Percentiles rank a stretch among this genome's conserved stretches.
These are phyloP conservation scores for Phialophora tarda DNA, from an alignment of 2,329 filamentous ascomycete genomes.

Conservation along the genomic window DNA sequence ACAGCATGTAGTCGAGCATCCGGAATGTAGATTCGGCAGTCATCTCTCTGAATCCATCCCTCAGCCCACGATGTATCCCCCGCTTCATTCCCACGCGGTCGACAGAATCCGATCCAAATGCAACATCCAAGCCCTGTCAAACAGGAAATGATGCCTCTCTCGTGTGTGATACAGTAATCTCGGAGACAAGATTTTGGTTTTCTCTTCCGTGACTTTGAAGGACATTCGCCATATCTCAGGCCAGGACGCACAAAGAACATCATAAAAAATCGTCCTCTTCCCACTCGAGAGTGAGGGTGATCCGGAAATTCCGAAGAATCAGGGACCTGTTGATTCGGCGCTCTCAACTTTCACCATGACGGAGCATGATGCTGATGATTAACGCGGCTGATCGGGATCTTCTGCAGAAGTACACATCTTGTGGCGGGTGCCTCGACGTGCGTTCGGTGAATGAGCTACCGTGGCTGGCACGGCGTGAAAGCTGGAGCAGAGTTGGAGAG, in stretches of 20 bases:
- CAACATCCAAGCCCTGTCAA: conserved; percentile 41
- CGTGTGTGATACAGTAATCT: conserved; percentile 81
- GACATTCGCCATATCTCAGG: conserved; percentile 48
- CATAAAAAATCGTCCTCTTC: conserved; percentile 83
- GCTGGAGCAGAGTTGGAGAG: conserved; percentile 48
- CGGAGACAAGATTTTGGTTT: conserved; percentile 93
- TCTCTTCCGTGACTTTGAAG: conserved; percentile 63
- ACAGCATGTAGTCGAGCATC: conserved; percentile 8
- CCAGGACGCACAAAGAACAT: conserved; percentile 90
- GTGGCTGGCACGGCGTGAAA: conserved; percentile 40
- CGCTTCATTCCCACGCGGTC: conserved; percentile 21
- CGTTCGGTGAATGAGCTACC: conserved; percentile 53
- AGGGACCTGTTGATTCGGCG: conserved; percentile 55
- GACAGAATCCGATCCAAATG: conserved; percentile 40
- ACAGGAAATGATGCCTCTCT: conserved; percentile 63
- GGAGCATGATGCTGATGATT: conserved; percentile 65
- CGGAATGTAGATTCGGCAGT: conserved; percentile 22
- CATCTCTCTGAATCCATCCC: conserved; percentile 25
- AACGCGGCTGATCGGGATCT: conserved; percentile 68
- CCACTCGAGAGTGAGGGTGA: conserved; percentile 45
- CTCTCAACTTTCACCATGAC: conserved; percentile 59
- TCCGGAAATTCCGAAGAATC: conserved; percentile 39
- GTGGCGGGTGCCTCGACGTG: conserved; percentile 60
- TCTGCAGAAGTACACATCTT: conserved; percentile 54
- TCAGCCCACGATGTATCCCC: conserved; percentile 29